Conservation (phyloP, 2,329 filamentous ascomycete genomes). For the Rutstroemia sp. region DNA sequence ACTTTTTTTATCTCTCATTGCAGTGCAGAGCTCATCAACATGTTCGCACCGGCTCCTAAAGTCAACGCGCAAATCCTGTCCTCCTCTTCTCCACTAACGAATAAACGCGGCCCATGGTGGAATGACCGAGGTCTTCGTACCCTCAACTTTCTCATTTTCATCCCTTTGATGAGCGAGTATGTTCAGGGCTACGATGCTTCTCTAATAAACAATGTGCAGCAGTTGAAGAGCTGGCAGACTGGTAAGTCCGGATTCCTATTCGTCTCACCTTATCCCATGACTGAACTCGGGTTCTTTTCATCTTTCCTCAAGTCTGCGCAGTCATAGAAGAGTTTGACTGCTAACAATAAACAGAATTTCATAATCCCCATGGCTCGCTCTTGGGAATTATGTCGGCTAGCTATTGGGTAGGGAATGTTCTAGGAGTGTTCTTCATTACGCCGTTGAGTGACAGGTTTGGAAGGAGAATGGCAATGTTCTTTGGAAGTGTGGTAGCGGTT, state of each 20-base stretch:
- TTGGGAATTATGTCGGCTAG: slow-evolving; percentile 14
- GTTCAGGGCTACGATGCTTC: slow-evolving; percentile 15
- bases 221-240: slow-evolving; percentile 13
- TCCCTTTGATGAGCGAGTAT: slow-evolving; percentile 19
- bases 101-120: slow-evolving; percentile 15
- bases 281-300: not conserved
- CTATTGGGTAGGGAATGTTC: slow-evolving; percentile 16
- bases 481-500: slow-evolving; percentile 5
- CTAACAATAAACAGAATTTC: slow-evolving; percentile 12
- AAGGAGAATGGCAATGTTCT: slow-evolving; percentile 5
- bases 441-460: slow-evolving; percentile 9
- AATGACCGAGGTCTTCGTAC: slow-evolving; percentile 13
- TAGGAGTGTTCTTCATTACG: slow-evolving; percentile 16
- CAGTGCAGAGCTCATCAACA: not conserved
- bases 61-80: not conserved
- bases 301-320: not conserved
- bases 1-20: no score
- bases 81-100: slow-evolving; percentile 8
- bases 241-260: slow-evolving; percentile 2
- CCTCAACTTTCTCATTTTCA: slow-evolving; percentile 16
- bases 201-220: slow-evolving; percentile 18
- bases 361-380: slow-evolving; percentile 12
- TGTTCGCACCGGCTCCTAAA: not conserved
- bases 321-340: not conserved
- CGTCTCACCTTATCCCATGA: not conserved